Evolutionary conservation across 805 yeast genomes (phyloP), one percentile per base, ranked within the genome.

Genomic region (Wickerhamiella brachini): DNA sequence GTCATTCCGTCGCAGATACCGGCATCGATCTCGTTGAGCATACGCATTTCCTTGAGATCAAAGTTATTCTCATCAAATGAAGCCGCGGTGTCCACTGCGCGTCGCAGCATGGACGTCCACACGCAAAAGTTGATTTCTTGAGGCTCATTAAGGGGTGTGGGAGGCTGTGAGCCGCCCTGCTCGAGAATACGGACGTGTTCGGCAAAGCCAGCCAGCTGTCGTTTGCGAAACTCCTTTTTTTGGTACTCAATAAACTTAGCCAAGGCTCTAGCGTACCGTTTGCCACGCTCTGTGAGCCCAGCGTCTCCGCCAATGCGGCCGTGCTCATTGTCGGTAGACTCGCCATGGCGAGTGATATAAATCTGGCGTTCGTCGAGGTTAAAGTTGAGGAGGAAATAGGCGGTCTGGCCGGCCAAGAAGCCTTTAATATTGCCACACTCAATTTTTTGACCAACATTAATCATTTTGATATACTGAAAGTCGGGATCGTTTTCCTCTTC

Each of bases 281-380:
- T 65, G 38, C 98, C 98, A 49, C 95, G 76, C 52, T 75, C 73
- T 0, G 97, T 89, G 43, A 90, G 69, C 22, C 72, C 71, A 0
- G 96, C 83, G 65, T 90, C 93, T 21, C 98, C 98, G 10, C 98
- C 97, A 57, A 90, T 87, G 49, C 79, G 73, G 5, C 98, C 98
- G 48, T 69, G 62, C 18, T 86, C 81, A 63, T 90, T 90, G 63
- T 88, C 96, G 34, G 76, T 75, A 56, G 89, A 80, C 68, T 90
- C 97, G 48, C 98, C 98, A 62, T 89, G 96, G 54, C 98, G 77
- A 1, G 97, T 82, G 55, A 90, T 83, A 88, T 95, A 90, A 49
- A 90, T 88, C 64, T 89, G 95, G 54, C 97, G 75, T 63, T 85
- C 93, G 52, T 83, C 77, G 44, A 90, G 72, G 63, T 93, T 90